Conservation (phyloP, 2,329 filamentous ascomycete species). For the Chaetoscypha palmicola region DNA sequence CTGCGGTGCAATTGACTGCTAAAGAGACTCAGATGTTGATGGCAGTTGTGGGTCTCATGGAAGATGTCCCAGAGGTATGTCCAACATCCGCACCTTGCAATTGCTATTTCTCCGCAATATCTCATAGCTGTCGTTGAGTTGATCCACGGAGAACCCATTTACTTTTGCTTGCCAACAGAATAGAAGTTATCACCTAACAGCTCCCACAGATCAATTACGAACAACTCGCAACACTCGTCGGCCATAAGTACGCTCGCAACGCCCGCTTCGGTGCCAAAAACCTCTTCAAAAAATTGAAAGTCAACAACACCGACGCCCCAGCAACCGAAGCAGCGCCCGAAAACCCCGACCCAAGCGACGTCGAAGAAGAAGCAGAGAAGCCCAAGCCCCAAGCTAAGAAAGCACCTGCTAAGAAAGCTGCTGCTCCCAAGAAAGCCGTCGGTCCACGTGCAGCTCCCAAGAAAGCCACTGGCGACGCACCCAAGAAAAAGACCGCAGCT, state of each 20-base stretch:
- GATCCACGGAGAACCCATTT: too few species aligned
- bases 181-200: too few species aligned
- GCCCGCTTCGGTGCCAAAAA: conserved; percentile 21
- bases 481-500: background rate
- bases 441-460: conserved; percentile 6
- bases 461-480: background rate
- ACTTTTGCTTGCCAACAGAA: too few species aligned
- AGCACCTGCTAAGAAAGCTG: background rate
- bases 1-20: background rate
- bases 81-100: background rate
- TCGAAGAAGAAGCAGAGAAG: background rate
- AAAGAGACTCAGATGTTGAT: conserved; percentile 7
- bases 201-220: conserved; percentile 34
- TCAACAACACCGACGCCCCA: background rate
- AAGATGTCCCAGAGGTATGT: conserved; percentile 8
- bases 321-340: background rate
- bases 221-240: conserved; percentile 32
- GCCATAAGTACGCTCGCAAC: conserved; percentile 36
- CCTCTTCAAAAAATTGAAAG: conserved; percentile 11
- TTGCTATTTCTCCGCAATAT: background rate
- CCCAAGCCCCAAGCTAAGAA: background rate
- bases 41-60: conserved; percentile 8
- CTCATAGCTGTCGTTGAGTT: too few species aligned
- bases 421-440: background rate
- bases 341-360: too few species aligned